Evolutionary conservation across 176 grass and related monocot genomes (phyloP), one percentile per base, ranked within the genome.

Genomic region (Eragrostis curvula): DNA sequence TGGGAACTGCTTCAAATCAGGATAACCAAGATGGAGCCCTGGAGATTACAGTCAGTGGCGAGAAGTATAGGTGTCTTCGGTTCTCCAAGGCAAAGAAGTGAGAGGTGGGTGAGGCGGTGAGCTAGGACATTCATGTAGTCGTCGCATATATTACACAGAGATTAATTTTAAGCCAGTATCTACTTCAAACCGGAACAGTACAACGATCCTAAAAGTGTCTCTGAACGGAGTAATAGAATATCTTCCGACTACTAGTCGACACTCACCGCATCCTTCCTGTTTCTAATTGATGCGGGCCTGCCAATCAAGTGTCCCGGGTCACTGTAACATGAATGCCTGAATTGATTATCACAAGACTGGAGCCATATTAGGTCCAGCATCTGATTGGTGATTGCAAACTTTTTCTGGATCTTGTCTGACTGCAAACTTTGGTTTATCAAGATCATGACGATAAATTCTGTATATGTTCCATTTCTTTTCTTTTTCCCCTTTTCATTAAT

Each of bases 71-170:
- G 64, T 99, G 93, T 69, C 91, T 99, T 43, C 87, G 97, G 32
- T 99, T 96, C 69, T 96, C 97, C 44, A 96, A 99, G 83, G 93
- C 91, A 13, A 99, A 99, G 87, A 99, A 99, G 79, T 94, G 87
- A n/a, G n/a, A n/a, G n/a, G n/a, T n/a, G n/a, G n/a, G n/a, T n/a
- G n/a, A 94, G 4, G 18, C 43, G 27, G 13, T 21, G 27, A 64
- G 53, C 61, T 45, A 48, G 0, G 39, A 60, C 55, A 30, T 29
- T 58, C 27, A 47, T 6, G 48, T 73, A 57, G 11, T 40, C 61
- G 32, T 43, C 2, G 10, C 14, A 11, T 17, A 4, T 46, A 45
- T 32, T 39, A 55, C 24, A 29, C 36, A 15, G 20, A 58, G 42
- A 51, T 52, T 61, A 69, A 12, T 60, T 50, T 85, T 28, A 23